Evolutionary conservation across 257 asterid genomes (phyloP), one percentile per base, ranked within the genome.

Genomic region (Solanum rostratum): DNA sequence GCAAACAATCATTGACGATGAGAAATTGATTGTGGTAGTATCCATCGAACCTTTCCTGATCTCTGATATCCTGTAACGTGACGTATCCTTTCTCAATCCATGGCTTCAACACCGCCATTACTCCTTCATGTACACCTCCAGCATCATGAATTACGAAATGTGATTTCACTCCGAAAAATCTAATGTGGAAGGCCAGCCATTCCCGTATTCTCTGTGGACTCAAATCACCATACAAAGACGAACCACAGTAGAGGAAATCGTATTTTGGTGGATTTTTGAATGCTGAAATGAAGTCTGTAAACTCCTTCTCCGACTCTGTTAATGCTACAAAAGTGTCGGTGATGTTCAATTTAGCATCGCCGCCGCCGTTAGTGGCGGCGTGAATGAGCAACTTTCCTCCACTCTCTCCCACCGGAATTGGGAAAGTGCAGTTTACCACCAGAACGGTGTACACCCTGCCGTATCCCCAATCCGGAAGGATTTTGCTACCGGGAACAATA

Each of bases 91-190:
- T 91, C 45, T 93, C 94, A 86, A 95, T 92, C 98, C 98, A 95
- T 24, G 98, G 98, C 86, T 80, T 84, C 73, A 95, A 74, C 10
- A 95, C 98, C 24, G 89, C 90, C 96, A 62, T 85, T 7, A 93
- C 89, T 7, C 87, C 93, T 10, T 90, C 90, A 86, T 92, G 95
- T 3, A 94, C 92, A 22, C 98, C 99, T 0, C 98, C 98, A 2
- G 98, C 98, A 83, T 95, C 97, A 90, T 95, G 96, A 6, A 95
- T 86, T 79, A 95, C 98, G 14, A 95, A 95, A 88, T 95, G 98
- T 0, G 98, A 92, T 66, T 80, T 92, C 43, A 8, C 87, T 0
- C 98, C 98, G 12, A 95, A 80, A 6, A 93, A 68, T 33, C 93
- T 82, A 2, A 92, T 89, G 85, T 94, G 98, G 69, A 93, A 94